Evolutionary conservation across 192 early-diverging fungal genomes (phyloP).

Genomic region (Umbelopsis isabellina): DNA sequence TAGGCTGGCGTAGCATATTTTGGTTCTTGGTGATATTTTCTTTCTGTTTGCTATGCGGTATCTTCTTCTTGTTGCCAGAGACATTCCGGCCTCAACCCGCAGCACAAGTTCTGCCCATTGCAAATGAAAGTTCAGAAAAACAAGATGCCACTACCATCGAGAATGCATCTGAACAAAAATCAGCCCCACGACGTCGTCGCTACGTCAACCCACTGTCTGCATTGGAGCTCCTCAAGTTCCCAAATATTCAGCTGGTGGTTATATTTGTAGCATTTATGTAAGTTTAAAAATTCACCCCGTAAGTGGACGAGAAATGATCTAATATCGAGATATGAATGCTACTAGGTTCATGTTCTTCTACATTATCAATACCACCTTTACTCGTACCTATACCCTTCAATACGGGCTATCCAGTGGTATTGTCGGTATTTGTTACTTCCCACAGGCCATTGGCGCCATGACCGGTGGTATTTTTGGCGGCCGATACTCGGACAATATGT

Average conservation of each 20-base stretch:
- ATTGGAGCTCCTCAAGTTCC: constrained; percentile 23
- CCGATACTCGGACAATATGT: constrained; percentile 24
- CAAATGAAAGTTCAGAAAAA: constrained; percentile 10
- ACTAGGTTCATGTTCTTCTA: constrained; percentile 37
- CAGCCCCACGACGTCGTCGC: not conserved
- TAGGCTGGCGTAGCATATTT: constrained; percentile 45
- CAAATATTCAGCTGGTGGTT: constrained; percentile 33
- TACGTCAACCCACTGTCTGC: constrained; percentile 33
- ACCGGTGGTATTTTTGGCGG: constrained; percentile 31
- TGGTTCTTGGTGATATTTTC: constrained; percentile 37
- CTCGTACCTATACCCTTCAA: constrained; percentile 37
- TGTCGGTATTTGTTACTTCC: constrained; percentile 41
- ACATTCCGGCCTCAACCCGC: constrained; percentile 29
- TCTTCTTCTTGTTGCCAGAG: constrained; percentile 41
- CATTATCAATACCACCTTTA: constrained; percentile 36
- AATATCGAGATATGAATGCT: not conserved
- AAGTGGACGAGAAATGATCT: not conserved
- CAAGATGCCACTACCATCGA: not conserved
- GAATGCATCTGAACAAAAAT: not conserved
- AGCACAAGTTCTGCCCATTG: not conserved
- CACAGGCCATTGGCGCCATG: constrained; percentile 30
- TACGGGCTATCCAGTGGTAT: constrained; percentile 33
- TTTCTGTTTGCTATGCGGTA: constrained; percentile 5
- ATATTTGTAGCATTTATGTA: constrained; percentile 31
- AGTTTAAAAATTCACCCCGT: not conserved